Base-by-base conservation (phyloP, 768 basidiomycete species). In the Phallus indusiatus region DNA sequence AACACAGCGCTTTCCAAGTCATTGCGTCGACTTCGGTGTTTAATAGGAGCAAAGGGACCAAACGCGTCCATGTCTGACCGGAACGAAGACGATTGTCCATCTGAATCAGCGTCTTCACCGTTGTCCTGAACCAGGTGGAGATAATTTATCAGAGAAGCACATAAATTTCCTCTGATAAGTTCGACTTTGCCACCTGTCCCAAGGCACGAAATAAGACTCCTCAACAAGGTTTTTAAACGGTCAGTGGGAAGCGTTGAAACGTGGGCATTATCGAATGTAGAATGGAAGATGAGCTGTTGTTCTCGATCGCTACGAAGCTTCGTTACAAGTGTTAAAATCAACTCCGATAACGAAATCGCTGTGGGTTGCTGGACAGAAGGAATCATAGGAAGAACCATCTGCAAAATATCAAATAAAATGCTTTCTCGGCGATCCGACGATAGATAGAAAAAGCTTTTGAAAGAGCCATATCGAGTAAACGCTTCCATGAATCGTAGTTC, bases 131-230 rank as follows among this genome's bases (percentile, higher is more conserved):
- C 75, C n/a, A 95, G 79, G 66, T 94, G 86, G 47, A 95, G 73
- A 67, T 92, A 94, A 71, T 95, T 95, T 72, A 91, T 83, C 59
- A 97, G 75, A 5, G 90, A 77, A 3, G 92, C 91, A 69, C 95
- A 98, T n/a, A 97, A 76, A 68, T 98, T 97, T 7, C 95, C 95
- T 22, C 94, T 86, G 17, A 94, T 87, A 54, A 90, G 76, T 67
- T 95, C 92, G 24, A 87, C 80, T 12, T 84, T 85, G 61, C 86
- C 89, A 60, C 80, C 85, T 61, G 88, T 84, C 59, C 86, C 66
- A 57, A 94, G 80, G 52, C 85, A 86, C 55, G 90, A 84, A 55
- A 96, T 69, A 28, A 92, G 75, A 62, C 77, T 82, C 48, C 85
- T 82, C 11, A 97, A 76, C 48, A 95, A 81, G 1, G 81, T 73